phyloP scores from a whole-genome alignment of 176 grass and related monocot species.

The sorghum (Sorghum bicolor) region Sorghum_bicolor_NCBIv3 NC_012870.2:18620001-18620500 shows the following conservation, averaged over 20 bases:
- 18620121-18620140: background rate
- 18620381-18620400: constrained; percentile 18
- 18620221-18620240: background rate
- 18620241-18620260: background rate
- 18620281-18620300: constrained; percentile 30
- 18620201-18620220: background rate
- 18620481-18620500: background rate
- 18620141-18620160: background rate
- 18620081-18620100: constrained; percentile 6
- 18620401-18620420: constrained; percentile 13
- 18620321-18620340: background rate
- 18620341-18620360: background rate
- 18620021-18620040: constrained; percentile 96
- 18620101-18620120: constrained; percentile 48
- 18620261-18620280: background rate
- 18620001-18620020: constrained; percentile 88
- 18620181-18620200: background rate
- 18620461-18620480: constrained; percentile 20
- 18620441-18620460: constrained; percentile 33
- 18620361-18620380: background rate
- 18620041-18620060: constrained; percentile 91
- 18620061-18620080: constrained; percentile 44
- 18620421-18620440: constrained; percentile 43
- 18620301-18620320: constrained; percentile 4
- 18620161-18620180: background rate